These are phyloP conservation scores for Salicornia ramosissima DNA, from an alignment of 148 eudicot genomes.

Conservation along the genomic window DNA sequence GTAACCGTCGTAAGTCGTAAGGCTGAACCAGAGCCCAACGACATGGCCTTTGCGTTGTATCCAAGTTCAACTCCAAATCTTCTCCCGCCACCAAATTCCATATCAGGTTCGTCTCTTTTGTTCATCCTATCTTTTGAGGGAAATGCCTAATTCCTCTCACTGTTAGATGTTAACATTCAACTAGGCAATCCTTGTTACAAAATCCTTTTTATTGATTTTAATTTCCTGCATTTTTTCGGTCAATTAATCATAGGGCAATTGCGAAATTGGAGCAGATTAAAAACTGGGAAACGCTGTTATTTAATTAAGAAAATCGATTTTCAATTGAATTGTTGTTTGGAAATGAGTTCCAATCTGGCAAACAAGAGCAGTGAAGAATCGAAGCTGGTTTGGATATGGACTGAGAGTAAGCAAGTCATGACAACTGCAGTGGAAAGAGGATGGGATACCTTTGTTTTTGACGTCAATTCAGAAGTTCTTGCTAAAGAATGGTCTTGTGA, in stretches of 20 bases:
- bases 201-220: neutral
- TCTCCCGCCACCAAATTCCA: neutral
- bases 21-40: too few species aligned
- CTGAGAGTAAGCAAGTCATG: constrained; percentile 81
- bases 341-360: constrained; percentile 24
- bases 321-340: constrained; percentile 26
- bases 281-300: constrained; percentile 4
- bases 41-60: too few species aligned
- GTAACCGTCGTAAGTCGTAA: too few species aligned
- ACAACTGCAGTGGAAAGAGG: constrained; percentile 89
- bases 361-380: constrained; percentile 25
- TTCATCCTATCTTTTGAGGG: neutral
- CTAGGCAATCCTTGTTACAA: neutral
- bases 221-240: constrained; percentile 11
- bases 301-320: constrained; percentile 1
- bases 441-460: constrained; percentile 76
- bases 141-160: too few species aligned
- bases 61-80: too few species aligned
- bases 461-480: constrained; percentile 34
- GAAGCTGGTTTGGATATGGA: constrained; percentile 89
- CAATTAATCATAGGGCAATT: constrained; percentile 38
- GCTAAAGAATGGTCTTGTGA: constrained; percentile 71
- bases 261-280: constrained; percentile 32
- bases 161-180: too few species aligned
- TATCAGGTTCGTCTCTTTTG: neutral